These are phyloP conservation scores for Colletotrichum theobromicola DNA, from an alignment of 2,329 filamentous ascomycete species.

Conservation along the genomic window DNA sequence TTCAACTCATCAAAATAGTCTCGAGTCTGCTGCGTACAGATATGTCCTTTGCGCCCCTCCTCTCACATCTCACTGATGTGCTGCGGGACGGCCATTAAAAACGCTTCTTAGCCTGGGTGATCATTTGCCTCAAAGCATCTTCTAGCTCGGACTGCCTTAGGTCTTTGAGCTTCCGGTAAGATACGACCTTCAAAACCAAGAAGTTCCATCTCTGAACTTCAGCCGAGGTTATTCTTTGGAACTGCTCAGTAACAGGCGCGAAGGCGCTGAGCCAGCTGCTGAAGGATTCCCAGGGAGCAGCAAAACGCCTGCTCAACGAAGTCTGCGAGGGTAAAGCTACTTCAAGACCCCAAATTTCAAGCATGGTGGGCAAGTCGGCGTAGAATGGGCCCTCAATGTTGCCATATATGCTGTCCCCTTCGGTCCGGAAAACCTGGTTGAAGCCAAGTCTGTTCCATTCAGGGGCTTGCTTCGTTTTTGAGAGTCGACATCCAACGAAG, in stretches of 20 bases:
- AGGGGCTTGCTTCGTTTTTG: neutral
- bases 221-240: neutral
- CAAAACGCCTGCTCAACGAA: neutral
- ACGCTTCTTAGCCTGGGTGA: no score
- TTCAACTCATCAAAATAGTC: no score
- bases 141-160: neutral
- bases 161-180: neutral
- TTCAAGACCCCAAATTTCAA: neutral
- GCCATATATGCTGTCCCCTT: neutral
- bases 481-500: neutral
- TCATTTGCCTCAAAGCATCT: neutral
- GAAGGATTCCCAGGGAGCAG: neutral
- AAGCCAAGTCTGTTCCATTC: neutral
- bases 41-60: no score
- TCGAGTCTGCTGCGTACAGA: no score
- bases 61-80: no score
- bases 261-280: neutral
- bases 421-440: neutral
- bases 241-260: neutral
- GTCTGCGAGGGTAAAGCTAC: neutral
- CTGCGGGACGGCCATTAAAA: no score
- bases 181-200: neutral
- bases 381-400: neutral
- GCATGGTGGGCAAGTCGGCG: neutral
- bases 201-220: neutral